A percentile compares a stretch with the other conserved stretches of the same genome.
Conservation (phyloP, 2,329 filamentous ascomycete genomes). For the Botrytis galanthina region DNA sequence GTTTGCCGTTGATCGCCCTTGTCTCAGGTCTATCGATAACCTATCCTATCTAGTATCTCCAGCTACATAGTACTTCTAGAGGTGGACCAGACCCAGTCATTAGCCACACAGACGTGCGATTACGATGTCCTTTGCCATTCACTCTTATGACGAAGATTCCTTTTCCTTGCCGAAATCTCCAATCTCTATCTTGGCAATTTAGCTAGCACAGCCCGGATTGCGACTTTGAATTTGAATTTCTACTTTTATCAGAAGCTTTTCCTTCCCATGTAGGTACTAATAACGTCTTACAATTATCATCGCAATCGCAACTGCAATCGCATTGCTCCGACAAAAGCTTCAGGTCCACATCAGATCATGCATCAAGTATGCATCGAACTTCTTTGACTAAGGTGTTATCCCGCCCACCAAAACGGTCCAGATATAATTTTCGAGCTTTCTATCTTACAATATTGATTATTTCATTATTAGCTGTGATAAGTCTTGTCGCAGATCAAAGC, state of each 20-base stretch:
- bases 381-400: slow-evolving; percentile 26
- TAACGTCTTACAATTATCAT: neutral
- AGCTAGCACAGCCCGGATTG: slow-evolving; percentile 1
- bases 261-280: neutral
- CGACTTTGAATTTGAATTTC: neutral
- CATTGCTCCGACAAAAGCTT: neutral
- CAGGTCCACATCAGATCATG: slow-evolving; percentile 27
- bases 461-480: slow-evolving; percentile 34
- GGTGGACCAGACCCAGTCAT: slow-evolving; percentile 1
- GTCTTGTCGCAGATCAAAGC: slow-evolving; percentile 36
- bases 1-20: neutral
- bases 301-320: slow-evolving; percentile 4
- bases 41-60: slow-evolving; percentile 1
- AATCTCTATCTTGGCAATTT: neutral
- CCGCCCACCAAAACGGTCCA: slow-evolving; percentile 23
- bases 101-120: neutral
- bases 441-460: slow-evolving; percentile 37
- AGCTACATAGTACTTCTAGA: neutral
- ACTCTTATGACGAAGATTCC: slow-evolving; percentile 1
- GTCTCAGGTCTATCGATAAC: slow-evolving; percentile 1
- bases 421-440: slow-evolving; percentile 38
- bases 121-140: neutral
- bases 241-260: neutral
- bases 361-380: slow-evolving; percentile 30
- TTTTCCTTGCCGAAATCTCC: neutral